Base-by-base conservation (phyloP, 371 early-diverging fungal species). In the Mucor mucedo region DNA sequence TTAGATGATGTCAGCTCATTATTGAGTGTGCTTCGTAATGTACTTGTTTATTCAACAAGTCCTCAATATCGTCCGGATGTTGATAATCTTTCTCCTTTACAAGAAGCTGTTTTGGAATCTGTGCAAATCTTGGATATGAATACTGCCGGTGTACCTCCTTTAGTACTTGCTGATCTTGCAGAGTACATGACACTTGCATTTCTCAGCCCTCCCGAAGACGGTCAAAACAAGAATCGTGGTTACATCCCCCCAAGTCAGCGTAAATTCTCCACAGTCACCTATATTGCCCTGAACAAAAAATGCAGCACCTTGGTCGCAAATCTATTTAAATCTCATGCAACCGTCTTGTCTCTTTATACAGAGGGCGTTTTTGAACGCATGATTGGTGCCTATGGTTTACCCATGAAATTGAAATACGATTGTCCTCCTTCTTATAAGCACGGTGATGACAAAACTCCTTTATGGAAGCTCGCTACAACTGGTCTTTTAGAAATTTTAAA, bases 401-500 rank as follows among this genome's bases (percentile, higher is more conserved):
- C 91, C 0, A 91, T 94, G 92, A 79, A 83, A 21, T 77, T 88
- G 7, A 89, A 91, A 62, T 91, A 92, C 57, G 87, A 87, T 50
- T 92, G 94, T 53, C 94, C 93, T 5, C 77, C 84, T 9, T 86
- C 90, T 2, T 89, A 83, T 41, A 84, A 80, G 49, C 89, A 91
- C 65, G 76, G 77, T 7, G 78, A 84, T 38, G 91, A 94, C 39
- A 86, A 89, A 47, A 86, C 87, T 5, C 92, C 93, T 2, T 69
- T 94, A 5, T 94, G 92, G 92, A 87, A 89, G 63, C 52, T 73
- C 3, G 92, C 91, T 7, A 90, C 90, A 0, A 84, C 70, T n/a
- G 83, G 88, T 0, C 76, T 85, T n/a, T 68, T 91, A 61, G 86
- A 89, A 14, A 74, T 90, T 9, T 69, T 91, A 27, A 76, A 82